phyloP scores from a whole-genome alignment of 805 yeast species.

The Myxozyma neotropica region DNA sequence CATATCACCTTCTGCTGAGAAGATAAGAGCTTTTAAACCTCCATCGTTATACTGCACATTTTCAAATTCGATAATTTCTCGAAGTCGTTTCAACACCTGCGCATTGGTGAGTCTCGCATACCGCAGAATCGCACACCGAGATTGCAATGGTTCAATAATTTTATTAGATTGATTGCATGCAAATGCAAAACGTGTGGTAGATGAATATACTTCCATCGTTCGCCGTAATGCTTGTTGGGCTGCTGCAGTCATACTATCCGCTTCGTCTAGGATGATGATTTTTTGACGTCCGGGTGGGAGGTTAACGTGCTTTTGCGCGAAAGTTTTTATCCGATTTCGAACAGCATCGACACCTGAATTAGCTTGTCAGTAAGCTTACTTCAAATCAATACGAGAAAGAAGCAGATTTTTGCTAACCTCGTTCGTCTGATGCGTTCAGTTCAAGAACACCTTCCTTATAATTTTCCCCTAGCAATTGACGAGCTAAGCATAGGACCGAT shows the following conservation, averaged over 20 bases:
- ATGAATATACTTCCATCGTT: constrained; percentile 94
- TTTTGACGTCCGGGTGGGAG: constrained; percentile 90
- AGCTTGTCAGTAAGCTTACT: too few species aligned
- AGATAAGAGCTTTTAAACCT: constrained; percentile 88
- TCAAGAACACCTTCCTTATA: constrained; percentile 85
- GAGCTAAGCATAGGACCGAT: constrained; percentile 85
- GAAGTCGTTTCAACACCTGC: constrained; percentile 75
- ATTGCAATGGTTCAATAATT: constrained; percentile 94
- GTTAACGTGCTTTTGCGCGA: constrained; percentile 90
- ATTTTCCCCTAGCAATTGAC: constrained; percentile 69
- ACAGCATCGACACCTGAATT: constrained; percentile 97
- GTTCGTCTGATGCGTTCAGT: constrained; percentile 92
- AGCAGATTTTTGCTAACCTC: constrained; percentile 43
- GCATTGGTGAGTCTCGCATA: constrained; percentile 80
- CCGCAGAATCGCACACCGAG: constrained; percentile 92
- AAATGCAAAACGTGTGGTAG: constrained; percentile 96
- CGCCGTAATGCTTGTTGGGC: constrained; percentile 94
- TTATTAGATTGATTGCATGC: constrained; percentile 95
- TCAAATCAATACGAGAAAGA: neutral
- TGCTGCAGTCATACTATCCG: constrained; percentile 95
- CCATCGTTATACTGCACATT: constrained; percentile 78
- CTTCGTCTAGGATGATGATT: constrained; percentile 91
- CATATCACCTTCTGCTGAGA: constrained; percentile 98
- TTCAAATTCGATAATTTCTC: constrained; percentile 71
- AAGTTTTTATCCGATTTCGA: constrained; percentile 87